A percentile compares a stretch with the other conserved stretches of the same genome.
These are phyloP conservation scores for Xylaria scruposa DNA, from an alignment of 495 filamentous ascomycete genomes.

Conservation along the genomic window DNA sequence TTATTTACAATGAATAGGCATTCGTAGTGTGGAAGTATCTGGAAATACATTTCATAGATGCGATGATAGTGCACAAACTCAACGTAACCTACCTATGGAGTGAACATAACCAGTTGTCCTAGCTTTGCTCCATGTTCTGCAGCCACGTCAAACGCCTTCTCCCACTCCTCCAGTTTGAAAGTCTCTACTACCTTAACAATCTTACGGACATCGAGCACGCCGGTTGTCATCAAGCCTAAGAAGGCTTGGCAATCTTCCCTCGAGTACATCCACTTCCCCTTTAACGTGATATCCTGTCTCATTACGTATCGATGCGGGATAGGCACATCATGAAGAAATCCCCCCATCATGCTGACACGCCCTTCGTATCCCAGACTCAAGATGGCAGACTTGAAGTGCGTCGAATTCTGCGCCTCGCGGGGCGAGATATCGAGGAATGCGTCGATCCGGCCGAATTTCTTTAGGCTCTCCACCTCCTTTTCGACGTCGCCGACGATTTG, in stretches of 20 bases:
- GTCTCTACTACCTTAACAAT: constrained; percentile 21
- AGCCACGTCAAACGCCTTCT: constrained; percentile 25
- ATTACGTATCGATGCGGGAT: constrained; percentile 42
- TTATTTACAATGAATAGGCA: too few species aligned
- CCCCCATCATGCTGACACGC: constrained; percentile 55
- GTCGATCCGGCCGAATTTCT: constrained; percentile 41
- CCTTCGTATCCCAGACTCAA: constrained; percentile 47
- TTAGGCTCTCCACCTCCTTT: constrained; percentile 39
- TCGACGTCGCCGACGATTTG: constrained; percentile 39
- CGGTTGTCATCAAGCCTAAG: constrained; percentile 44
- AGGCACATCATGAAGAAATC: constrained; percentile 42
- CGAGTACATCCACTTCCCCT: constrained; percentile 55
- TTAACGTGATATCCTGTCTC: constrained; percentile 43
- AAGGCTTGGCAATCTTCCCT: constrained; percentile 35
- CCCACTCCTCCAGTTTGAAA: constrained; percentile 35
- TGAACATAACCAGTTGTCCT: neutral
- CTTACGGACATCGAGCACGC: constrained; percentile 43
- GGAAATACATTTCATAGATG: neutral
- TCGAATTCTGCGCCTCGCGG: constrained; percentile 35
- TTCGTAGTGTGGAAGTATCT: too few species aligned
- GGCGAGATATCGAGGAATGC: constrained; percentile 56
- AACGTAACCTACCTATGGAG: neutral
- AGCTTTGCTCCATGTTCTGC: neutral
- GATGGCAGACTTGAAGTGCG: constrained; percentile 51
- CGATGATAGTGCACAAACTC: neutral